phyloP scores from a whole-genome alignment of 495 filamentous ascomycete genomes.

The Thermothielavioides terrestris region DNA sequence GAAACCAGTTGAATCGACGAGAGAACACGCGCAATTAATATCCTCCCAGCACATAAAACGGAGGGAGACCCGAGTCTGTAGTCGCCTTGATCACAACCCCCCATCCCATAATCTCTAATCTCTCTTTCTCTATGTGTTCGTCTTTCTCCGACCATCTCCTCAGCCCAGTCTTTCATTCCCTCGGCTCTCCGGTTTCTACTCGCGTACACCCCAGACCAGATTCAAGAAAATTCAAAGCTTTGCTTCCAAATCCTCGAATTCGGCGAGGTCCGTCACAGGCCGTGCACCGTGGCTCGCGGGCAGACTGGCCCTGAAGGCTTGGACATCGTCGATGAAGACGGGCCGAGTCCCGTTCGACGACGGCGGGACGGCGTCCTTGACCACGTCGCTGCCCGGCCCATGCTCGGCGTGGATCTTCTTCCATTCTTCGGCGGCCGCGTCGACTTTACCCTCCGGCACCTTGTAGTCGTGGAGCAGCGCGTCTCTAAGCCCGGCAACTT shows the following conservation, averaged over 20 bases:
- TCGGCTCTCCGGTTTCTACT: too few species aligned
- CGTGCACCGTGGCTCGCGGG: slow-evolving; percentile 58
- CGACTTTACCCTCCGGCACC: slow-evolving; percentile 29
- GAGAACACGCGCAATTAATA: too few species aligned
- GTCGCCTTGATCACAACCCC: too few species aligned
- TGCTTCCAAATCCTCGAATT: slow-evolving; percentile 71
- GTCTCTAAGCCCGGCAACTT: slow-evolving; percentile 27
- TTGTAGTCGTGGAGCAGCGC: slow-evolving; percentile 28
- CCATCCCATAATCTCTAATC: too few species aligned
- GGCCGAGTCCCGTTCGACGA: slow-evolving; percentile 38
- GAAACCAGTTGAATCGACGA: too few species aligned
- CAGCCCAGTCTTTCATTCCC: too few species aligned
- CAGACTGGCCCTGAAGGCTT: slow-evolving; percentile 66
- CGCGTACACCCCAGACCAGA: too few species aligned
- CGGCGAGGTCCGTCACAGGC: slow-evolving; percentile 64
- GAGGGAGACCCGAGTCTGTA: too few species aligned
- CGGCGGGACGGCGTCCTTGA: slow-evolving; percentile 34
- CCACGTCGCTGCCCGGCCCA: slow-evolving; percentile 28
- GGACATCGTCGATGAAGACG: slow-evolving; percentile 60
- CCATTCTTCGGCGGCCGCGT: slow-evolving; percentile 25
- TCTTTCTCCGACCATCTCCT: neutral
- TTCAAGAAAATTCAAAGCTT: slow-evolving; percentile 53
- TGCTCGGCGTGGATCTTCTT: slow-evolving; percentile 45
- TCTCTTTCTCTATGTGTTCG: too few species aligned
- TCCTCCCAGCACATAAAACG: too few species aligned